These are phyloP conservation scores for Oxytropis ochrocephala DNA, from an alignment of 306 rosid species.

Conservation along the genomic window DNA sequence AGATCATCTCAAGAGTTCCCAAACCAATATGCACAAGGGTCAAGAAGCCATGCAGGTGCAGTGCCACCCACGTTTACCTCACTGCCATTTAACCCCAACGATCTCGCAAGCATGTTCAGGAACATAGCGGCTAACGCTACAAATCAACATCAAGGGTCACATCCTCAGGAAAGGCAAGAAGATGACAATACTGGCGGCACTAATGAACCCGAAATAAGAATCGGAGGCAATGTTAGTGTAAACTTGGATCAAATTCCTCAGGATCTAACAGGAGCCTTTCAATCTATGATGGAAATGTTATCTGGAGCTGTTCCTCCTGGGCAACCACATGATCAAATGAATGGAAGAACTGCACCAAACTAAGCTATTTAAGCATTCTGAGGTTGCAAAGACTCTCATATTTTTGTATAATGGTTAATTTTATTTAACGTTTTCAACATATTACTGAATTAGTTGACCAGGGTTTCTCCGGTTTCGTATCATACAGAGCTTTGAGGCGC, in stretches of 20 bases:
- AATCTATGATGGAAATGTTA: constrained; percentile 67
- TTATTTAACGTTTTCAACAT: neutral
- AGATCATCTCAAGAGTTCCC: constrained; percentile 44
- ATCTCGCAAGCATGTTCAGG: constrained; percentile 59
- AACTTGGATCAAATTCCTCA: constrained; percentile 62
- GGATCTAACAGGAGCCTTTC: constrained; percentile 53
- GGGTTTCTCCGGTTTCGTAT: neutral
- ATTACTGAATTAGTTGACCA: neutral
- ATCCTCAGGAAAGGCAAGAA: constrained; percentile 35
- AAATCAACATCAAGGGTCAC: constrained; percentile 40
- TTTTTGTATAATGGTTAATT: neutral
- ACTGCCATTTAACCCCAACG: constrained; percentile 39
- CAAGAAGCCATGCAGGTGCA: constrained; percentile 35
- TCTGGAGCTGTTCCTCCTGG: constrained; percentile 39
- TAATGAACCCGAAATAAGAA: constrained; percentile 39
- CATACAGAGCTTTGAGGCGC: neutral
- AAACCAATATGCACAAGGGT: constrained; percentile 42
- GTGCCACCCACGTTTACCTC: constrained; percentile 43
- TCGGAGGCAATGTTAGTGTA: constrained; percentile 44
- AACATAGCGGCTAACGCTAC: constrained; percentile 44
- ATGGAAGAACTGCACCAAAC: constrained; percentile 53
- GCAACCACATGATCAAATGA: constrained; percentile 38
- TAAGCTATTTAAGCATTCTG: constrained; percentile 15
- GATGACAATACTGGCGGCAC: constrained; percentile 21
- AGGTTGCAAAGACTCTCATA: constrained; percentile 11